These are phyloP conservation scores for Oropetium thomaeum DNA, from an alignment of 176 grass and related monocot species.

Conservation along the genomic window DNA sequence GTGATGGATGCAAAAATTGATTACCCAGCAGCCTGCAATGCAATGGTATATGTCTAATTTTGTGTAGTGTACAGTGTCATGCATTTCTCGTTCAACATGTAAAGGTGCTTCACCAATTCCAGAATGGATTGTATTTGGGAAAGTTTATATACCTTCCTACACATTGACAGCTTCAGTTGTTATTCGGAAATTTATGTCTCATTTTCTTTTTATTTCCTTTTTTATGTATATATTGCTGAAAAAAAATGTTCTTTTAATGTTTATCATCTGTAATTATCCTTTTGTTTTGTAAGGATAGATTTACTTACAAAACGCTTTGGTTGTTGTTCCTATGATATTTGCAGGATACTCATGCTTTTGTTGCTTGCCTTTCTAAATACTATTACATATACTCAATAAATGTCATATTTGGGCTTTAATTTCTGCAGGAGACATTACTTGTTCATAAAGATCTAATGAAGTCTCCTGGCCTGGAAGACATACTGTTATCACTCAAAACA, in stretches of 20 bases:
- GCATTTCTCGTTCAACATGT: too few relatives aligned
- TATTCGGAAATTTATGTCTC: not conserved
- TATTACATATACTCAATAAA: not conserved
- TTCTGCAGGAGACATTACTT: constrained; percentile 87
- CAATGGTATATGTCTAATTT: constrained; percentile 63
- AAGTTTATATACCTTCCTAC: not conserved
- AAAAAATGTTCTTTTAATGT: not conserved
- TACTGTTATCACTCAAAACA: constrained; percentile 47
- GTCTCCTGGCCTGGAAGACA: constrained; percentile 52
- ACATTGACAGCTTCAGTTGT: not conserved
- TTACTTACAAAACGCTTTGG: not conserved
- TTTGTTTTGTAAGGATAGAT: not conserved
- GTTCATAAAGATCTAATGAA: constrained; percentile 79
- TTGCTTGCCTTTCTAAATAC: not conserved
- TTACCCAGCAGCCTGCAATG: constrained; percentile 97
- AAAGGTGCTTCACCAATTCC: not conserved
- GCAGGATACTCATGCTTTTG: not conserved
- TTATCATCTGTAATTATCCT: not conserved
- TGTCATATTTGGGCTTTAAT: not conserved
- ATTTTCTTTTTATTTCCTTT: not conserved
- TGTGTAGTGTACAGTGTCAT: constrained; percentile 1
- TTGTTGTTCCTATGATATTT: not conserved
- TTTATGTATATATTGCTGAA: not conserved
- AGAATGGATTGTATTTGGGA: not conserved
- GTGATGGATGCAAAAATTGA: constrained; percentile 91